These are phyloP conservation scores for Torulaspora maleeae DNA, from an alignment of 805 yeast genomes.

Conservation along the genomic window DNA sequence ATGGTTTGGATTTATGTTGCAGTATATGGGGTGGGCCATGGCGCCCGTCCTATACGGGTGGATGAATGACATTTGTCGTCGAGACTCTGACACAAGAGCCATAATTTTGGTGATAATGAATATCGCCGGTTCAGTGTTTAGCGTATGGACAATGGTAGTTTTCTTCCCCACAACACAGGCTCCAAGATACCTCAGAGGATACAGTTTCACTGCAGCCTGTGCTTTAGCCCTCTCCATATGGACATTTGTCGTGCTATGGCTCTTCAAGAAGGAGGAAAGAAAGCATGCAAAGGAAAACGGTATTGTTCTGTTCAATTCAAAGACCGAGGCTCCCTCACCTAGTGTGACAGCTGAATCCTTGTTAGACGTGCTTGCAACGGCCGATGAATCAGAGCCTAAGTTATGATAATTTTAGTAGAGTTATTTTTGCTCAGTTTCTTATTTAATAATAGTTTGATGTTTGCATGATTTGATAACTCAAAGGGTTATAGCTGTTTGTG, in stretches of 20 bases:
- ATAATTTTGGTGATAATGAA: constrained; percentile 50
- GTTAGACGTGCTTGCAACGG: not conserved
- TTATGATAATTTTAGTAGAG: too few species aligned
- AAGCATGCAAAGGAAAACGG: constrained; percentile 38
- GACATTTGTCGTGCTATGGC: constrained; percentile 29
- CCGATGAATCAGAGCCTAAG: not conserved
- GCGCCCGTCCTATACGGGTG: constrained; percentile 57
- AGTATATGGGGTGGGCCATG: constrained; percentile 56
- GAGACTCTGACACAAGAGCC: constrained; percentile 50
- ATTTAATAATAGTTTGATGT: too few species aligned
- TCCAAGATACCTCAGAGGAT: constrained; percentile 54
- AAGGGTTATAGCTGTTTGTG: too few species aligned
- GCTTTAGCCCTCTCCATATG: constrained; percentile 30
- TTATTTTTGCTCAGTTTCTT: too few species aligned
- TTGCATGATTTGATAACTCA: too few species aligned
- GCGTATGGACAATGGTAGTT: constrained; percentile 49
- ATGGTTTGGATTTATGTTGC: constrained; percentile 57
- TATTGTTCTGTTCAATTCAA: constrained; percentile 32
- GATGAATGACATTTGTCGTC: constrained; percentile 54
- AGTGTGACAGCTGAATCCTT: not conserved
- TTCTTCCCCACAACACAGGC: constrained; percentile 47
- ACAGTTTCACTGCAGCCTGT: constrained; percentile 39
- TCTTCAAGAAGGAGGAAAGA: constrained; percentile 41
- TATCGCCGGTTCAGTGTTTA: constrained; percentile 48
- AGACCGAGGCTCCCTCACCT: not conserved